Base-by-base conservation (phyloP, 2,329 filamentous ascomycete species). In the Trichoderma guizhouense region DNA sequence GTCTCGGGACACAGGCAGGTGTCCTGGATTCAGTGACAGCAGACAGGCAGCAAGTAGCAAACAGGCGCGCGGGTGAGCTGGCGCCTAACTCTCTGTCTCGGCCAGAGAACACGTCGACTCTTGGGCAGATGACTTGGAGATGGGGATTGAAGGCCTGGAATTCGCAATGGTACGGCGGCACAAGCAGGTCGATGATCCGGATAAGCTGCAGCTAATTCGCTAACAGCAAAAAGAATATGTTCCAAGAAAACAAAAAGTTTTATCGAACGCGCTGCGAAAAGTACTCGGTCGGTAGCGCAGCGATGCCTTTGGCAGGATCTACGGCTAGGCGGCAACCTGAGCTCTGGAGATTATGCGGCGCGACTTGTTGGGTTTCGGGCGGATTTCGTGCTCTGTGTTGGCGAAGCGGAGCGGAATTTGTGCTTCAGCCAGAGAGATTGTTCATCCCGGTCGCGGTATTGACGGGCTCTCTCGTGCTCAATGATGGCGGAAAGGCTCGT, bases 331-430 rank as follows among this genome's bases (percentile, higher is more conserved):
- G 69, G 61, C 62, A 66, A 71, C 39, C 34, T 21, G 18, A 58
- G 53, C 69, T 53, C 34, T 60, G 34, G 36, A 51, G 14, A 36
- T 61, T 57, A 30, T 64, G 51, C 47, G 58, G 67, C 67, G 69
- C 69, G 69, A 57, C 53, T 71, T 28, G 61, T 71, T 71, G 34
- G 69, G 57, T 60, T 60, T 60, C 57, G 24, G 57, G 39, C 63
- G 63, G 47, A 36, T 66, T 55, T 30, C 39, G 15, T 53, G 63
- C 47, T 24, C 21, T 7, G 8, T 26, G 55, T 53, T 15, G 34
- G 36, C 28, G 47, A 47, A 66, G 32, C 32, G 30, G 47, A 66
- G 21, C 24, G 51, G 57, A 67, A 43, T 57, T 28, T 63, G 24
- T 62, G 39, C 34, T 70, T 62, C 57, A 55, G 67, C 60, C 8